Evolutionary conservation across 2,329 filamentous ascomycete genomes (phyloP), one percentile per base, ranked within the genome.

Genomic region (Fonsecaea monophora): DNA sequence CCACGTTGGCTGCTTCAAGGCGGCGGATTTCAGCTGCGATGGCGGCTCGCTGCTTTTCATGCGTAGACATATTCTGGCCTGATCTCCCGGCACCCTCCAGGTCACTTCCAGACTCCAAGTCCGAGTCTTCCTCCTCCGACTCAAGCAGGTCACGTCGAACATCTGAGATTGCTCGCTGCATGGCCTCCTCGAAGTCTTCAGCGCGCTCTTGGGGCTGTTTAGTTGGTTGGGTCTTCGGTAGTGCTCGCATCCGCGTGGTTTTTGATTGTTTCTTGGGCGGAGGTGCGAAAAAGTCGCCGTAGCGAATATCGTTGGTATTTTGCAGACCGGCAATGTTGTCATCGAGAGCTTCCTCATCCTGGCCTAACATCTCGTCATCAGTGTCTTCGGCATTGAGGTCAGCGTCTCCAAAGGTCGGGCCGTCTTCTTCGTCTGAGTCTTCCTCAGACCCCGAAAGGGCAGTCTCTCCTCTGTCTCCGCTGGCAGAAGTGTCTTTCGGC

Each of bases 101-200:
- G 50, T 72, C 70, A 15, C 68, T 68, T 12, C 45, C 68, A 34
- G 65, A 68, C n/a, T 94, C 88, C 50, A 87, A 86, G 1, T 87
- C 87, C 38, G 90, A 90, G 1, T 86, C 85, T 54, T 82, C 80
- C 58, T 73, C 74, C 21, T 81, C 90, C 70, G 95, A 92, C 48
- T 97, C 92, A 72, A 98, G 97, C 12, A 99, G 83, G 77, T 98
- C 94, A 57, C 92, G 90, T 60, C 92, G 91, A 32, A 97, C 92
- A 75, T 93, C 89, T 21, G 88, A 89, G 84, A 97, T 97, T 34
- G 93, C 91, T 54, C 92, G 88, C 75, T 94, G 86, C 60, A 97
- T 83, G 45, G 95, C 92, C 32, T 83, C 86, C 34, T 89, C 86
- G 9, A 85, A 81, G 4, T 89, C 82, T 60, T 77, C 74, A 13